Base-by-base conservation (phyloP, 78 protist genomes). In the Chrysochromulina tobinii region DNA sequence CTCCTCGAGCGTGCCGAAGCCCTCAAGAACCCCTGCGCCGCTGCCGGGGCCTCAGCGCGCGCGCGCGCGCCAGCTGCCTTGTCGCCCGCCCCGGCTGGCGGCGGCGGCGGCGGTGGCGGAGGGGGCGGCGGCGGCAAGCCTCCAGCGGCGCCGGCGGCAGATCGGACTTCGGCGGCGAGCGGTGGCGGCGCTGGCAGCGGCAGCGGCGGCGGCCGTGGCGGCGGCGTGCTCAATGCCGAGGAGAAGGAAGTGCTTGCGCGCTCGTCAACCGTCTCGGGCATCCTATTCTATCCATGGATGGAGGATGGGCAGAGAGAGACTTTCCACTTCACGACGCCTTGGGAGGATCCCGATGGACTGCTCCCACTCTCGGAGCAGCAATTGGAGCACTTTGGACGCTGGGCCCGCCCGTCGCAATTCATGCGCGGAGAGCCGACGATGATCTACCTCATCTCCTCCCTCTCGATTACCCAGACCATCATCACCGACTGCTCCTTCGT, bases 401-500 rank as follows among this genome's bases (percentile, higher is more conserved):
- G 66, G 68, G 77, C 12, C 64, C 86, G 55, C 67, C 77, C 89
- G 38, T 21, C 58, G 23, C 81, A 88, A 27, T 88, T 38, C 54
- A n/a, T 88, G 81, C 91, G 79, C 25, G 58, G 55, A 86, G 55
- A 20, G 81, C 88, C 73, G 0, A 25, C 12, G 25, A 61, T 90
- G 68, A 20, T 90, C 53, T 12, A 27, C 69, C 9, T 38, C n/a
- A 4, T 58, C 54, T 58, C 59, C 54, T 67, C 87, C 1, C 4
- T 14, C 27, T 2, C 59, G 21, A 85, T 93, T 7, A 7, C 48
- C 3, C 95, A 93, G 87, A 61, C 87, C 18, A 68, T 93, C 59
- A 84, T 93, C n/a, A 14, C 67, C 11, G 92, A 93, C 85, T 93
- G 95, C 69, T 90, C 93, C 54, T 90, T 89, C 25, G 91, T 93